Evolutionary conservation across 768 basidiomycete species (phyloP).

Genomic region (Boletus tylopilopsis): DNA sequence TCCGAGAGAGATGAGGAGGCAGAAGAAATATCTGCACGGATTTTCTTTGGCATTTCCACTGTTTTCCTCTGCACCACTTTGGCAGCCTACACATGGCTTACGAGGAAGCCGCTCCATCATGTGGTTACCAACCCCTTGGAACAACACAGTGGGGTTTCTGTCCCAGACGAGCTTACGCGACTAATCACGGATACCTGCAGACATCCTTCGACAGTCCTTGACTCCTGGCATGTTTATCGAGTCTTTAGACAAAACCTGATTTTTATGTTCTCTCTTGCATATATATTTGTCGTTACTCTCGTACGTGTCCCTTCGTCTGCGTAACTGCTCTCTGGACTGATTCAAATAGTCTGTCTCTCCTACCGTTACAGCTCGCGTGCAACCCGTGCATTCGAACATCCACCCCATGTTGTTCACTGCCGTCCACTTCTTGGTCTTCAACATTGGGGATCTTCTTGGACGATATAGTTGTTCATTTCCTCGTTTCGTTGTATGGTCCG

Average conservation of each 20-base stretch:
- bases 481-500: conserved; percentile 53
- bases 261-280: not conserved
- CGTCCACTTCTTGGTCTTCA: conserved; percentile 73
- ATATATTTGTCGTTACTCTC: not conserved
- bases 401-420: conserved; percentile 28
- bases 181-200: not conserved
- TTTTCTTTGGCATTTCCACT: not conserved
- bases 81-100: not conserved
- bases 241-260: not conserved
- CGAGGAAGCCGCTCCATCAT: not conserved
- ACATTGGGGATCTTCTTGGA: conserved; percentile 65
- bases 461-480: conserved; percentile 72
- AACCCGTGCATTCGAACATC: not conserved
- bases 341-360: not conserved
- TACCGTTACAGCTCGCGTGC: not conserved
- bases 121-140: not conserved
- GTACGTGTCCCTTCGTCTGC: not conserved
- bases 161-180: not conserved
- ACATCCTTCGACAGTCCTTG: not conserved
- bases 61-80: not conserved
- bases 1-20: not conserved
- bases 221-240: not conserved
- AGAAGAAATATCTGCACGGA: not conserved
- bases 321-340: conserved; percentile 4
- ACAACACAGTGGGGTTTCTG: not conserved